Conservation (phyloP, 2,329 filamentous ascomycete species). For the Beauveria caledonica region DNA sequence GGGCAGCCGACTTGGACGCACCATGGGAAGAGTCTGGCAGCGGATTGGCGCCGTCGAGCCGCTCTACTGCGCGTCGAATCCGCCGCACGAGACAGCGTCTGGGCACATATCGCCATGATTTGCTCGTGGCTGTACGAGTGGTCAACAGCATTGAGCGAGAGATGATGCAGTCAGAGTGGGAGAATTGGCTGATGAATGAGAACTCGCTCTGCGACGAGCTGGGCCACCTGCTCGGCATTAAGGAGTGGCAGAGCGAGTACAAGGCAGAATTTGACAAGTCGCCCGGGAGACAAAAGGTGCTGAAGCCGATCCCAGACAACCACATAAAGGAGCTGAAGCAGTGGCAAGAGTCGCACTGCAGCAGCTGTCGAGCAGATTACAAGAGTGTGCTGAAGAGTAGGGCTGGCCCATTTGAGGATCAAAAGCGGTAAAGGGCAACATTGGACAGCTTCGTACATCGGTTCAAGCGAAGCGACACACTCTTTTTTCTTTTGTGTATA, state of each 20-base stretch:
- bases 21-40: constrained; percentile 45
- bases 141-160: constrained; percentile 86
- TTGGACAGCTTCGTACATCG: background rate
- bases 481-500: constrained; percentile 2
- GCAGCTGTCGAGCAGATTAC: constrained; percentile 6
- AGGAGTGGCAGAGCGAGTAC: constrained; percentile 18
- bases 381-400: background rate
- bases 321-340: constrained; percentile 6
- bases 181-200: constrained; percentile 83
- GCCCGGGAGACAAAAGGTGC: constrained; percentile 23
- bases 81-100: constrained; percentile 75
- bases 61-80: constrained; percentile 54
- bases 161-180: constrained; percentile 81
- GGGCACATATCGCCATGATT: constrained; percentile 77
- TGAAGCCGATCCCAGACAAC: constrained; percentile 16
- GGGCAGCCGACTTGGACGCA: constrained; percentile 49
- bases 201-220: constrained; percentile 63
- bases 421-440: background rate
- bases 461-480: background rate
- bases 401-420: background rate
- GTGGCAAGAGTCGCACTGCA: constrained; percentile 5
- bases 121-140: constrained; percentile 82
- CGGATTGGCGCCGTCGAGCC: constrained; percentile 39
- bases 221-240: constrained; percentile 33
- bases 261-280: constrained; percentile 14